phyloP scores from a whole-genome alignment of 306 rosid genomes.

The Lathyrus tuberosus region DNA sequence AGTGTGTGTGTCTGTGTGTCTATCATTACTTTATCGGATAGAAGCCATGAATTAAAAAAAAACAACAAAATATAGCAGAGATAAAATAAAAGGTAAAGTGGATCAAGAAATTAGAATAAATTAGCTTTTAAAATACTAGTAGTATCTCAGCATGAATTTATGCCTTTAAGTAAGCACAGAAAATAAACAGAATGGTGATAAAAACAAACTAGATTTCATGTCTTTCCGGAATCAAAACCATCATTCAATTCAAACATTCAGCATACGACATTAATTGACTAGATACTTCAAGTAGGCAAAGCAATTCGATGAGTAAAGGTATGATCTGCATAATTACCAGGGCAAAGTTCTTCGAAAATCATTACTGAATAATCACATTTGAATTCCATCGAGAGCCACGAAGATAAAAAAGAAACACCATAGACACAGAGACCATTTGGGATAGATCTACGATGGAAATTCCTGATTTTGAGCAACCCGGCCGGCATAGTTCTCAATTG shows the following conservation, averaged over 20 bases:
- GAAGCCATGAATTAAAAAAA: slow-evolving; percentile 1
- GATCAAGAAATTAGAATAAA: slow-evolving; percentile 6
- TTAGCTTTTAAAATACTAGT: neutral
- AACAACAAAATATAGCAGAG: slow-evolving; percentile 9
- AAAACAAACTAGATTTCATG: slow-evolving; percentile 11
- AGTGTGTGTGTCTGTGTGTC: neutral
- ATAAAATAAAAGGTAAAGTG: slow-evolving; percentile 10
- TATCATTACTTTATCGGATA: slow-evolving; percentile 1
- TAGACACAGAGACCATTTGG: slow-evolving; percentile 10
- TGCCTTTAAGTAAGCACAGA: neutral
- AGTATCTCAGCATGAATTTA: neutral
- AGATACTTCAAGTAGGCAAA: slow-evolving; percentile 3
- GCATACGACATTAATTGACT: slow-evolving; percentile 9
- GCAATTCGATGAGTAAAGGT: slow-evolving; percentile 28
- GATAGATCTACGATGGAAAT: slow-evolving; percentile 34
- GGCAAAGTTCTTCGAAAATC: slow-evolving; percentile 29
- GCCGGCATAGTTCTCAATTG: slow-evolving; percentile 62
- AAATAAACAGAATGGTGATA: slow-evolving; percentile 21
- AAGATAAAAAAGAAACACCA: slow-evolving; percentile 31
- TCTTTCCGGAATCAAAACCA: slow-evolving; percentile 26
- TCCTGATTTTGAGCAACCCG: slow-evolving; percentile 71
- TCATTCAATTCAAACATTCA: slow-evolving; percentile 33
- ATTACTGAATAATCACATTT: slow-evolving; percentile 32
- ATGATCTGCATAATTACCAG: slow-evolving; percentile 44
- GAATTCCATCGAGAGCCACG: slow-evolving; percentile 30